Percentiles rank a stretch among this genome's conserved stretches.
Conservation (phyloP, 257 asterid genomes). For the Ilex aquifolium region DNA sequence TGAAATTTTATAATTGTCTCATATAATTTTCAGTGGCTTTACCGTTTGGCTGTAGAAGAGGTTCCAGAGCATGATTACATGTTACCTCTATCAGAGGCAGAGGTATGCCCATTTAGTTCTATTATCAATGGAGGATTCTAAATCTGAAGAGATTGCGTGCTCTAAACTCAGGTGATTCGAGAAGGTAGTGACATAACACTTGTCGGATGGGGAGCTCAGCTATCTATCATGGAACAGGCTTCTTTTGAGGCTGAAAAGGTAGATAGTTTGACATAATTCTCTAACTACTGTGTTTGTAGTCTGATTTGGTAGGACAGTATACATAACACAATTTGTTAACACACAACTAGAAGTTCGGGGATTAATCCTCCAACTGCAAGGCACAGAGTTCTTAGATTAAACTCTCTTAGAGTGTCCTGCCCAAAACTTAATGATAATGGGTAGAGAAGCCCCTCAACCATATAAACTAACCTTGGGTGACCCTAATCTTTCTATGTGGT, state of each 20-base stretch:
- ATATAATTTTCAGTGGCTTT: conserved; percentile 64
- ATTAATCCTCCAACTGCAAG: no score
- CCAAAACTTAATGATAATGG: no score
- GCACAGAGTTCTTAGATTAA: no score
- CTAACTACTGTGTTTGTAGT: not conserved
- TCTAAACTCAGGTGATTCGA: conserved; percentile 65
- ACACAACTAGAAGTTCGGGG: no score
- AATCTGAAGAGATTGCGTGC: conserved; percentile 8
- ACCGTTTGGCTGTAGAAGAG: conserved; percentile 95
- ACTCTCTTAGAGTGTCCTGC: no score
- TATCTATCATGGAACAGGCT: conserved; percentile 80
- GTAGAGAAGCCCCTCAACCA: no score
- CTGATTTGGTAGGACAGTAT: no score
- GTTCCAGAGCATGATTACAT: conserved; percentile 85
- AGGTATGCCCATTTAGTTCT: conserved; percentile 42
- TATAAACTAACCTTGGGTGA: no score
- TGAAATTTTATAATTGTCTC: conserved; percentile 2
- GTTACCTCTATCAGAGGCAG: conserved; percentile 93
- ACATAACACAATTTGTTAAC: no score
- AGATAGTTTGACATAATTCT: not conserved
- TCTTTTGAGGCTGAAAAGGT: conserved; percentile 91
- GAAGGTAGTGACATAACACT: conserved; percentile 94
- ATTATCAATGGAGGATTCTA: conserved; percentile 4
- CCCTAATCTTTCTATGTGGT: no score
- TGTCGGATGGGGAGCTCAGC: conserved; percentile 99